A percentile compares a stretch with the other conserved stretches of the same genome.
Conservation (phyloP, 1,284 basidiomycete species). For the Rhodotorula sp. region DNA sequence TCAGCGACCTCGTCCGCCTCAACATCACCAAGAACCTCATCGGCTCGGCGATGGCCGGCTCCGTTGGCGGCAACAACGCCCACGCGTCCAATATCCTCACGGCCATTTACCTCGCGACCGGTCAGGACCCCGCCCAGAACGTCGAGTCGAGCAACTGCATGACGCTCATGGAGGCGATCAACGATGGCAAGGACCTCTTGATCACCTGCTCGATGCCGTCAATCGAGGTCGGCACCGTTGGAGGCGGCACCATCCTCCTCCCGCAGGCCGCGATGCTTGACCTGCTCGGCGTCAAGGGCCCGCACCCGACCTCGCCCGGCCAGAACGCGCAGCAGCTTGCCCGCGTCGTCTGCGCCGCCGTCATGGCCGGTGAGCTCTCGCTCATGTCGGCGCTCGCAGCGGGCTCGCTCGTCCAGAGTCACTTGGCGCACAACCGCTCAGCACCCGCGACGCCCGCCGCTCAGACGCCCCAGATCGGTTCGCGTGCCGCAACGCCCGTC, state of each 20-base stretch:
- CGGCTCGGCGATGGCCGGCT: slow-evolving; percentile 96
- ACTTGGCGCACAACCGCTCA: slow-evolving; percentile 61
- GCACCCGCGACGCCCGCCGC: slow-evolving; percentile 10
- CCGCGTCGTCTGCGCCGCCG: slow-evolving; percentile 78
- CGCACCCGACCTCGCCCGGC: slow-evolving; percentile 77
- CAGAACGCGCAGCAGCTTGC: slow-evolving; percentile 83
- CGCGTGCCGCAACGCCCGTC: neutral
- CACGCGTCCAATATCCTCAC: slow-evolving; percentile 98
- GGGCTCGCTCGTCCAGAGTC: slow-evolving; percentile 53
- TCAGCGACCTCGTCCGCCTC: slow-evolving; percentile 83
- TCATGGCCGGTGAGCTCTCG: slow-evolving; percentile 87
- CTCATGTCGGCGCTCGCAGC: slow-evolving; percentile 86
- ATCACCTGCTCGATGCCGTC: slow-evolving; percentile 93
- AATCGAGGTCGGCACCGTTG: slow-evolving; percentile 94
- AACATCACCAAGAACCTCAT: slow-evolving; percentile 98
- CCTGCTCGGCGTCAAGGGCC: slow-evolving; percentile 84
- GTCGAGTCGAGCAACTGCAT: slow-evolving; percentile 99
- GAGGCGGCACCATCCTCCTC: slow-evolving; percentile 84
- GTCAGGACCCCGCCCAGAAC: slow-evolving; percentile 98
- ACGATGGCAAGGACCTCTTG: slow-evolving; percentile 84
- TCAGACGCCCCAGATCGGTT: slow-evolving; percentile 4
- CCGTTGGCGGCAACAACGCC: slow-evolving; percentile 96
- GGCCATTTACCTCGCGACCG: slow-evolving; percentile 91
- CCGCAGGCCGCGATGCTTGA: slow-evolving; percentile 89
- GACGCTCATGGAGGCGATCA: slow-evolving; percentile 96